Evolutionary conservation across 495 filamentous ascomycete species (phyloP).

Genomic region (Tuber calosporum): DNA sequence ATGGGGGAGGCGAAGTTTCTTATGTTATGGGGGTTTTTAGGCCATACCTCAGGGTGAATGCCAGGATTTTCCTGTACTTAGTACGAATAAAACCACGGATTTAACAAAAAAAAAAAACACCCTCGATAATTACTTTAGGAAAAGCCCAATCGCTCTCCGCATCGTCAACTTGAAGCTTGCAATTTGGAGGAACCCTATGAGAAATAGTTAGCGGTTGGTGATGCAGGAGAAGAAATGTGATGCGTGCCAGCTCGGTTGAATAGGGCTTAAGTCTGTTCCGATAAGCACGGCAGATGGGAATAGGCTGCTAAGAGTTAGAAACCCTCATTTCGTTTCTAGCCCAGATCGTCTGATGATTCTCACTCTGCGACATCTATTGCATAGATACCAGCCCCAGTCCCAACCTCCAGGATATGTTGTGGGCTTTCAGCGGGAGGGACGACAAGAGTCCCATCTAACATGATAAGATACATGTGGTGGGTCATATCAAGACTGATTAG

Average conservation of each 20-base stretch:
- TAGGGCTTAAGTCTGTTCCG: conserved; percentile 22
- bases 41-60: too few relatives aligned
- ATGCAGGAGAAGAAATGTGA: neutral
- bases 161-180: conserved; percentile 49
- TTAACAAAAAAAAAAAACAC: too few relatives aligned
- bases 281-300: conserved; percentile 40
- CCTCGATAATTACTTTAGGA: conserved; percentile 28
- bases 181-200: conserved; percentile 37
- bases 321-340: neutral
- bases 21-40: too few relatives aligned
- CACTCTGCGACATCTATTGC: conserved; percentile 48
- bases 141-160: conserved; percentile 44
- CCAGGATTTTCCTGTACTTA: too few relatives aligned
- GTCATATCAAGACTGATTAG: conserved; percentile 51
- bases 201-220: conserved; percentile 3
- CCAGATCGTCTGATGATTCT: conserved; percentile 22
- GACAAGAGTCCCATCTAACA: conserved; percentile 50
- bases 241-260: conserved; percentile 15
- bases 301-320: neutral
- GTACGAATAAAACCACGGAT: too few relatives aligned
- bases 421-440: conserved; percentile 51
- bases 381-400: conserved; percentile 61
- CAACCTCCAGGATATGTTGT: conserved; percentile 54
- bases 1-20: too few relatives aligned
- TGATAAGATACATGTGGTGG: conserved; percentile 54